Evolutionary conservation across 352 stramenopile species (phyloP).

Genomic region (Saprolegnia diclina): DNA sequence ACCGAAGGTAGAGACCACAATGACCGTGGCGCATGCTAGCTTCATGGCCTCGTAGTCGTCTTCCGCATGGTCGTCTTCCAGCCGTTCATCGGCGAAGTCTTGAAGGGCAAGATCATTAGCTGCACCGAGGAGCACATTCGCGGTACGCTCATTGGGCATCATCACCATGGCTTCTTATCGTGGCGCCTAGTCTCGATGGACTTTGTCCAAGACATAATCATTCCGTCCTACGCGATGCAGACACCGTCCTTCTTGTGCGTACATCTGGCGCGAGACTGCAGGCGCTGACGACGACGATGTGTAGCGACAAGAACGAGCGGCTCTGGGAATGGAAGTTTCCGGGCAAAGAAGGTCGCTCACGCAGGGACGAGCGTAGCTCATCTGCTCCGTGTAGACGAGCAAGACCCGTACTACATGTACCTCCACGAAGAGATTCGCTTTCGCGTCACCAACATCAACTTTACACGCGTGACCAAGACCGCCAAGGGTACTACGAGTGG

Average conservation of each 20-base stretch:
- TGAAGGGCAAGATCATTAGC: conserved; percentile 84
- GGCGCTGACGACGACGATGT: neutral
- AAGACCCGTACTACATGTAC: conserved; percentile 66
- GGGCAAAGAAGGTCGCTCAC: conserved; percentile 51
- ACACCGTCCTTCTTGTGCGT: conserved; percentile 81
- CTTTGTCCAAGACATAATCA: conserved; percentile 88
- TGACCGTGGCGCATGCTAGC: neutral
- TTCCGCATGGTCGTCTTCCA: conserved; percentile 88
- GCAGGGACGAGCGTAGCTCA: neutral
- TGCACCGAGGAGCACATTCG: conserved; percentile 86
- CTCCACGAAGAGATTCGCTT: conserved; percentile 84
- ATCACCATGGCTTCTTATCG: neutral
- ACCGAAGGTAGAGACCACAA: conserved; percentile 72
- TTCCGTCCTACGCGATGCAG: conserved; percentile 82
- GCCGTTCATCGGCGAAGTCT: conserved; percentile 81
- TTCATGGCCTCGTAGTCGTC: conserved; percentile 44
- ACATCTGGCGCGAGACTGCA: too few relatives aligned
- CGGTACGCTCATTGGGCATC: conserved; percentile 31
- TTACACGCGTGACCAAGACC: conserved; percentile 85
- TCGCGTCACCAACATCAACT: conserved; percentile 84
- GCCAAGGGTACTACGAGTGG: conserved; percentile 58
- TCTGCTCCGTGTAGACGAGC: neutral
- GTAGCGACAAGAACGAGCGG: conserved; percentile 63
- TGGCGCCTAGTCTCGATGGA: conserved; percentile 71
- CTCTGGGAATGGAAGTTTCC: conserved; percentile 86